A percentile compares a stretch with the other conserved stretches of the same genome.
These are phyloP conservation scores for Glutinoglossum americanum DNA, from an alignment of 495 filamentous ascomycete genomes.

Conservation along the genomic window DNA sequence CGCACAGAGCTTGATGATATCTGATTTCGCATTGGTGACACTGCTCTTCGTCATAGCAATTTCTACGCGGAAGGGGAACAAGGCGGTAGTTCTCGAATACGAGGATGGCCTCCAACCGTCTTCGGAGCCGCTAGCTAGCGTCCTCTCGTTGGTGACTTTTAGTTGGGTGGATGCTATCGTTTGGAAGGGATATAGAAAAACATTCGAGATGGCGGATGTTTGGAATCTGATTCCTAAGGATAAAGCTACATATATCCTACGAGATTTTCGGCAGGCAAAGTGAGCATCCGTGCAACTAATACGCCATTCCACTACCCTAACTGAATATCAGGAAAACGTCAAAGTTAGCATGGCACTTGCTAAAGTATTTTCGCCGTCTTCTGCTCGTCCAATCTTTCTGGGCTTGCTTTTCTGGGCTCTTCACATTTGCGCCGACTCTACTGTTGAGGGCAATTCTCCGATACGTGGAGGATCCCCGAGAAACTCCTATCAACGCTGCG, in stretches of 20 bases:
- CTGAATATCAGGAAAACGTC: conserved; percentile 50
- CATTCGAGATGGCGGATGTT: conserved; percentile 60
- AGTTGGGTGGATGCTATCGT: conserved; percentile 80
- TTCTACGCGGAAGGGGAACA: conserved; percentile 79
- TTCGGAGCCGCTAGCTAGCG: conserved; percentile 61
- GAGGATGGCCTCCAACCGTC: conserved; percentile 74
- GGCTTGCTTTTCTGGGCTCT: conserved; percentile 53
- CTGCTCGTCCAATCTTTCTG: conserved; percentile 60
- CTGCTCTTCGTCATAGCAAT: conserved; percentile 54
- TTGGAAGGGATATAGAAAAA: conserved; percentile 73
- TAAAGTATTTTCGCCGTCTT: conserved; percentile 59
- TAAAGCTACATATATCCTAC: conserved; percentile 58
- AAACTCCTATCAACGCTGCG: conserved; percentile 66
- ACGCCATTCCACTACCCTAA: neutral
- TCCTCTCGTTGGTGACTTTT: conserved; percentile 76
- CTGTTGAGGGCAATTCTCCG: conserved; percentile 78
- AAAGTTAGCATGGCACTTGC: conserved; percentile 55
- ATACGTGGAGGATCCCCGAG: conserved; percentile 68
- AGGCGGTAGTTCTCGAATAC: conserved; percentile 63
- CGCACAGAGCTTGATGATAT: conserved; percentile 36
- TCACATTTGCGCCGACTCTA: conserved; percentile 81
- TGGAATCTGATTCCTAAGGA: conserved; percentile 84
- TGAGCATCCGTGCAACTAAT: neutral
- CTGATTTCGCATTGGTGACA: conserved; percentile 52
- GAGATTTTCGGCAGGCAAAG: conserved; percentile 48